phyloP scores from a whole-genome alignment of 2,329 filamentous ascomycete species.

The Colletotrichum destructivum region DNA sequence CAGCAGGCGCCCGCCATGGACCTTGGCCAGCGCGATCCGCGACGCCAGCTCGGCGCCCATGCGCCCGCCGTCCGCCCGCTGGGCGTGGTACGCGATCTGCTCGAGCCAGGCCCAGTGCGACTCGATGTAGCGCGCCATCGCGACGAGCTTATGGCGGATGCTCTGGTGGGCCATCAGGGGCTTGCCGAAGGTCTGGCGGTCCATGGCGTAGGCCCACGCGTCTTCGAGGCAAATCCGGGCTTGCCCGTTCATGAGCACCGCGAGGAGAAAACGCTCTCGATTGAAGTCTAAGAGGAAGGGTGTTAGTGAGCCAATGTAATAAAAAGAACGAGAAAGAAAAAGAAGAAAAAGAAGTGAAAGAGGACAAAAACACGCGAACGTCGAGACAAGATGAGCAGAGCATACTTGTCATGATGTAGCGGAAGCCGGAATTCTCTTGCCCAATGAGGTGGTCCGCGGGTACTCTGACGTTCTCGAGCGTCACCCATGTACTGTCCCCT shows the following conservation, averaged over 20 bases:
- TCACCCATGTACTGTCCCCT: conserved; percentile 71
- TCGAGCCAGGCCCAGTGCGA: conserved; percentile 74
- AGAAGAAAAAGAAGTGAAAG: too few relatives aligned
- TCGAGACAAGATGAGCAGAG: too few relatives aligned
- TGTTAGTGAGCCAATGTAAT: too few relatives aligned
- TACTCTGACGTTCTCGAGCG: conserved; percentile 71
- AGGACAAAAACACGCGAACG: too few relatives aligned
- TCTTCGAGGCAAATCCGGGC: conserved; percentile 69
- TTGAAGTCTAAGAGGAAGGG: conserved; percentile 63
- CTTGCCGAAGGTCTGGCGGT: conserved; percentile 70
- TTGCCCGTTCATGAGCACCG: conserved; percentile 69
- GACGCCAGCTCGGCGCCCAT: conserved; percentile 49
- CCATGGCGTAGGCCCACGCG: conserved; percentile 65
- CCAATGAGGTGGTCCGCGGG: conserved; percentile 68
- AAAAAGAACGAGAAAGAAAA: too few relatives aligned
- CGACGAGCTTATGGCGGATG: conserved; percentile 72
- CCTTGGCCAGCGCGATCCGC: conserved; percentile 56
- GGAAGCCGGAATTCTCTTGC: conserved; percentile 68
- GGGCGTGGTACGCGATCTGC: conserved; percentile 70
- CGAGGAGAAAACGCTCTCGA: conserved; percentile 71
- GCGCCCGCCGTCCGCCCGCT: conserved; percentile 43
- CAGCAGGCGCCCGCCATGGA: conserved; percentile 63
- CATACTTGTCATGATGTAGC: conserved; percentile 65
- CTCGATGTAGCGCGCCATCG: conserved; percentile 71
- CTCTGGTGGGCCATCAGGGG: conserved; percentile 71